Conservation (phyloP, 2,329 filamentous ascomycete species). For the Xylariales sp. region DNA sequence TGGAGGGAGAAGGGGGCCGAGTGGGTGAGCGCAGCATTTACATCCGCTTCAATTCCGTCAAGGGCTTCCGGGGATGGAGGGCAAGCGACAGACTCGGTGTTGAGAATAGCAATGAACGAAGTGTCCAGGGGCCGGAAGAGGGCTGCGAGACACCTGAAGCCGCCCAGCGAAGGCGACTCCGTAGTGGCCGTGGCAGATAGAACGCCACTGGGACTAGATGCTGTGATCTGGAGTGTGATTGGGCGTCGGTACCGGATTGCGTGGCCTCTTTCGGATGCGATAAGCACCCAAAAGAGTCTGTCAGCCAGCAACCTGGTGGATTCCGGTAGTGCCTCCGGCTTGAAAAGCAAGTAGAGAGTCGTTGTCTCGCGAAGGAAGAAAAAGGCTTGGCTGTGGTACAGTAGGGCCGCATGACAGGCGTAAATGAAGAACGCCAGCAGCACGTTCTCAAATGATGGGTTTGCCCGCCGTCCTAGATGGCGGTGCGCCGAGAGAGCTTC, state of each 20-base stretch:
- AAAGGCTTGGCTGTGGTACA: conserved; percentile 40
- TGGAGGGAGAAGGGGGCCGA: conserved; percentile 23
- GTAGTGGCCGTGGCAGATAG: conserved; percentile 20
- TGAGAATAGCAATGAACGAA: conserved; percentile 34
- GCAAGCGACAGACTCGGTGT: conserved; percentile 29
- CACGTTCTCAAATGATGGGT: conserved; percentile 32
- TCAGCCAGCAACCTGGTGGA: conserved; percentile 21
- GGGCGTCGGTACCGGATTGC: conserved; percentile 39
- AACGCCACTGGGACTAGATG: conserved; percentile 24
- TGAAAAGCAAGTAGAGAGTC: conserved; percentile 31
- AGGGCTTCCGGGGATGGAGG: conserved; percentile 26
- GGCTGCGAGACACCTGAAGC: conserved; percentile 34
- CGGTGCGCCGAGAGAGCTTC: conserved; percentile 29
- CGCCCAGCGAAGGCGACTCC: conserved; percentile 19
- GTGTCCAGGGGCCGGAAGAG: conserved; percentile 38
- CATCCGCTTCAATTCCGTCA: conserved; percentile 28
- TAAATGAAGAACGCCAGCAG: conserved; percentile 40
- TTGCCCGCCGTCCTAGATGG: conserved; percentile 25
- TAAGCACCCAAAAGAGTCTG: conserved; percentile 38
- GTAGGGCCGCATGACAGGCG: conserved; percentile 35
- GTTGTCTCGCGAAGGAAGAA: conserved; percentile 38
- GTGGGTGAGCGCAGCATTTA: conserved; percentile 31
- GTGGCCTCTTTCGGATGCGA: conserved; percentile 39
- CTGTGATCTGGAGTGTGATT: conserved; percentile 37
- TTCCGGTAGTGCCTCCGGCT: conserved; percentile 21